Evolutionary conservation across 805 yeast genomes (phyloP), one percentile per base, ranked within the genome.

Genomic region (Saccharomyces kudriavzevii): DNA sequence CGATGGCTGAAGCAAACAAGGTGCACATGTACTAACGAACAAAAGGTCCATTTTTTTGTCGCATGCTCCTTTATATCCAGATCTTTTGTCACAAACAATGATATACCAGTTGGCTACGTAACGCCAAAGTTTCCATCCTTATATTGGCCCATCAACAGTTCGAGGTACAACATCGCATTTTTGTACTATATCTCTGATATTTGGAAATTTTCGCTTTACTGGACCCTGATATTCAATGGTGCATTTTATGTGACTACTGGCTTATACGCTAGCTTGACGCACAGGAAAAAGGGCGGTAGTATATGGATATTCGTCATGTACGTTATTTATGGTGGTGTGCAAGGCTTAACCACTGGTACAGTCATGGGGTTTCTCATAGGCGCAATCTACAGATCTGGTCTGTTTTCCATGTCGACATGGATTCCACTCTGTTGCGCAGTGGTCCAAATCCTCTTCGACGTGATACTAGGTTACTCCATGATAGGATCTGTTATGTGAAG

Each of bases 341-440:
- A 82, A 61, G 97, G 87, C 0, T 73, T 87, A 46, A 70, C 82
- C 2, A 73, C 84, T 1, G 98, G 97, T 0, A 81, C 91, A 1
- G 75, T 89, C 5, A 76, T 87, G 45, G 97, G 97, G 0, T 73
- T 90, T 11, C 65, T 94, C 58, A 66, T 87, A 17, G 84, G 84
- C 35, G 87, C 89, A 1, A 78, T 90, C 6, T 91, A 91, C 70
- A 75, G 78, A 52, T 83, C 96, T 0, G 96, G 96, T 0, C 76
- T 85, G 25, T 82, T 92, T 61, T 79, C 86, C 24, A 88, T 94
- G 95, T 85, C 95, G 11, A 88, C 97, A 0, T 92, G 99, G 99
- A 82, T 92, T 6, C 98, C 99, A 0, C 77, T 92, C 59, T 79
- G 86, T 52, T 88, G 91, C 82, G 95, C 83, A 0, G 69, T 86